These are phyloP conservation scores for Penicillium simplicissimum DNA, from an alignment of 495 filamentous ascomycete species.

Conservation along the genomic window DNA sequence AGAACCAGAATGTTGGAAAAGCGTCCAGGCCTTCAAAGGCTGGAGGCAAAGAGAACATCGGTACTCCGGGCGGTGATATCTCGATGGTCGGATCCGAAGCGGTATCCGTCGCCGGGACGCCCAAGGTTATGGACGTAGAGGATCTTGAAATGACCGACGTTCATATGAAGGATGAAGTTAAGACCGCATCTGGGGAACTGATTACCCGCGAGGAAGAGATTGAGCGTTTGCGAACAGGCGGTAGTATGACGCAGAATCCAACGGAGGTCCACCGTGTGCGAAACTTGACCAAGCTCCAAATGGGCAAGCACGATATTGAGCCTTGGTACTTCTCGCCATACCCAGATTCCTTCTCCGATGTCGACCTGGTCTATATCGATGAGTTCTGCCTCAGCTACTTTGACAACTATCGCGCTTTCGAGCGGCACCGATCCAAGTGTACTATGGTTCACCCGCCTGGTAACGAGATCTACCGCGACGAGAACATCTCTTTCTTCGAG, in stretches of 20 bases:
- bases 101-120: conserved; percentile 53
- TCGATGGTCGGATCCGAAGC: conserved; percentile 51
- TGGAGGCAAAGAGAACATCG: conserved; percentile 64
- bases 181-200: conserved; percentile 39
- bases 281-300: conserved; percentile 89
- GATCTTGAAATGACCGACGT: conserved; percentile 66
- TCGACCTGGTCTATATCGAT: conserved; percentile 91
- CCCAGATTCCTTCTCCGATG: conserved; percentile 80
- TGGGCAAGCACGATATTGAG: conserved; percentile 88
- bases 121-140: conserved; percentile 56
- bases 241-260: conserved; percentile 98
- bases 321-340: conserved; percentile 99
- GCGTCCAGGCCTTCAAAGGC: conserved; percentile 53
- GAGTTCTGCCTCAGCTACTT: conserved; percentile 96
- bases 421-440: conserved; percentile 86
- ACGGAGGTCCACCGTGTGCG: conserved; percentile 95
- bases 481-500: conserved; percentile 93
- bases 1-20: conserved; percentile 50
- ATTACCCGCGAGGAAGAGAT: conserved; percentile 93
- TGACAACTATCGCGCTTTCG: conserved; percentile 73
- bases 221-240: conserved; percentile 87
- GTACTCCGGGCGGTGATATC: conserved; percentile 34
- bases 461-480: conserved; percentile 97
- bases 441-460: conserved; percentile 90
- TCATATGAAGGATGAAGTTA: conserved; percentile 32